Conservation (phyloP, 2,329 filamentous ascomycete species). For the Fusarium aywerte region DNA sequence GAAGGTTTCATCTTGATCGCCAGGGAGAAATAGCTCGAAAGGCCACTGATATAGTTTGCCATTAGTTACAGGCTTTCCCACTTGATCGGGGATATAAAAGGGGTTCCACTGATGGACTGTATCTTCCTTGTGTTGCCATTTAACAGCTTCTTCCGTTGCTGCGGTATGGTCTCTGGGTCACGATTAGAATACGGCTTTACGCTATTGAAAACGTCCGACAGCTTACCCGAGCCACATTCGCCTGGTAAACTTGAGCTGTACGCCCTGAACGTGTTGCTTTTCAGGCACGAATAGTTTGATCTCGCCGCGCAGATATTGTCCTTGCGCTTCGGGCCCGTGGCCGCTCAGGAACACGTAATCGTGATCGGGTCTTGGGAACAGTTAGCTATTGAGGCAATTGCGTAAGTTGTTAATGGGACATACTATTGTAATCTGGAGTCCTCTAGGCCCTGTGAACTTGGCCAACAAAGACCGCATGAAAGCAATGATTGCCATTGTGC, state of each 20-base stretch:
- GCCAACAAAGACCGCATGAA: neutral
- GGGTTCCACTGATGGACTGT: neutral
- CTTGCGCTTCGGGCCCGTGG: neutral
- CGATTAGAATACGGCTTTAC: neutral
- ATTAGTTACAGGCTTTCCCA: fast-evolving
- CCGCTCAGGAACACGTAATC: conserved; percentile 10
- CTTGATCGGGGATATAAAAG: neutral
- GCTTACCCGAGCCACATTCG: conserved; percentile 23
- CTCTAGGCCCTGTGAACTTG: neutral
- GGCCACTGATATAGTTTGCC: neutral
- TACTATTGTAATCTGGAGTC: neutral
- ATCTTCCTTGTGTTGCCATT: conserved; percentile 1
- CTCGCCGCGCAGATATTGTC: conserved; percentile 6
- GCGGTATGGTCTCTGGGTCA: neutral
- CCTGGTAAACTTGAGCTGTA: neutral
- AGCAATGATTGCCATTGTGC: neutral
- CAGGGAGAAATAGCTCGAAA: neutral
- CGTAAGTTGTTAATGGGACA: fast-evolving
- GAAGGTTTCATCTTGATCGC: conserved; percentile 6
- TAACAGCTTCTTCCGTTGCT: neutral
- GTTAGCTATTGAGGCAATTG: fast-evolving
- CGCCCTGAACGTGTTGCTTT: neutral
- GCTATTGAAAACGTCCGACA: too few relatives aligned
- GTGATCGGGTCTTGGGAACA: neutral
- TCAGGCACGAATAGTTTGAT: neutral